Conservation (phyloP, 495 filamentous ascomycete genomes). For the Penicillium daleae region DNA sequence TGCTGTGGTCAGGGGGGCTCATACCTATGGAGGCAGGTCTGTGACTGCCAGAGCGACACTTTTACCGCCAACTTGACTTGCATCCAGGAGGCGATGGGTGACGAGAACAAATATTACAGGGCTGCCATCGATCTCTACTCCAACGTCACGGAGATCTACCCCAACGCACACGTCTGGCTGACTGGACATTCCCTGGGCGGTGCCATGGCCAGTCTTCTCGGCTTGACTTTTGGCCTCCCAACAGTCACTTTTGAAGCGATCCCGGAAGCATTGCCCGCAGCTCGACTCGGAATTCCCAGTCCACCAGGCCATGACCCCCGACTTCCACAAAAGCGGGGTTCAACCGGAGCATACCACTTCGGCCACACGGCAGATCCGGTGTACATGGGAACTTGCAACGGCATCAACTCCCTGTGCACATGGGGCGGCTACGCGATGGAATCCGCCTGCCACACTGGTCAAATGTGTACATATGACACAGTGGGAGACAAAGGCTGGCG, state of each 20-base stretch:
- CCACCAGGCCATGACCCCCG: constrained; percentile 76
- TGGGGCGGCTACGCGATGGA: constrained; percentile 96
- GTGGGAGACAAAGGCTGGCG: constrained; percentile 90
- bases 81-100: constrained; percentile 69
- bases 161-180: constrained; percentile 83
- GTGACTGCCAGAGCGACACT: constrained; percentile 81
- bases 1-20: constrained; percentile 93
- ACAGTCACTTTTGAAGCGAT: constrained; percentile 88
- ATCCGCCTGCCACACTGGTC: constrained; percentile 84
- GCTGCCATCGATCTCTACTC: constrained; percentile 84
- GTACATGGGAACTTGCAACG: constrained; percentile 92
- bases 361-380: constrained; percentile 96
- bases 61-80: constrained; percentile 93
- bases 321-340: constrained; percentile 67
- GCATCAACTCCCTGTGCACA: constrained; percentile 82
- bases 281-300: constrained; percentile 80
- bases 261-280: constrained; percentile 84
- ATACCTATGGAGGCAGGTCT: constrained; percentile 85
- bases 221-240: constrained; percentile 87
- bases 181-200: constrained; percentile 90
- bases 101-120: constrained; percentile 89
- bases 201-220: constrained; percentile 80
- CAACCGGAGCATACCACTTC: constrained; percentile 87
- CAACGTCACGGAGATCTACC: constrained; percentile 90
- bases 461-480: constrained; percentile 87